Conservation (phyloP, 2,329 filamentous ascomycete genomes). For the Calonectria pseudoturangicola region DNA sequence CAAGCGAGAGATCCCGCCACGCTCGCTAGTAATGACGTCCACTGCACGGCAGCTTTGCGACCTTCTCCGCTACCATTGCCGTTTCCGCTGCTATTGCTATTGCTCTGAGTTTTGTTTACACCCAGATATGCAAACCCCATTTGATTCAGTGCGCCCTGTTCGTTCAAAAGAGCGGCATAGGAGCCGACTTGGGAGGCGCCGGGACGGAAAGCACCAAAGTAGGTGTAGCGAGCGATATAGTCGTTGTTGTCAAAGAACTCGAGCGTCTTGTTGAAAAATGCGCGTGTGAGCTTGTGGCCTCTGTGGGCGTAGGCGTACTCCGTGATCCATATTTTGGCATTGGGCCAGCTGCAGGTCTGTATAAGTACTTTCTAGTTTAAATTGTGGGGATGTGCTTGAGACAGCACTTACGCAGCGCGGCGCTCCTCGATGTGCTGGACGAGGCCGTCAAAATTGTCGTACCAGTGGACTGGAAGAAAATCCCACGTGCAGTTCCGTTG, state of each 20-base stretch:
- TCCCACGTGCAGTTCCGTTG: conserved; percentile 76
- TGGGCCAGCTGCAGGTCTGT: conserved; percentile 70
- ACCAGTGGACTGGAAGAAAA: conserved; percentile 80
- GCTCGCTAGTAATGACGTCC: conserved; percentile 29
- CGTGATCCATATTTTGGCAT: conserved; percentile 83
- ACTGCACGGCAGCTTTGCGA: conserved; percentile 6
- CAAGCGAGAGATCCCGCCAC: conserved; percentile 16
- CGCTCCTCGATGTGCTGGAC: conserved; percentile 78
- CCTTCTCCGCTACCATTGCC: conserved; percentile 60
- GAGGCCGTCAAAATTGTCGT: conserved; percentile 81
- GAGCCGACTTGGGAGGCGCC: conserved; percentile 83
- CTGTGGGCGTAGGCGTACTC: conserved; percentile 81
- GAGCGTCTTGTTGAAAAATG: conserved; percentile 80
- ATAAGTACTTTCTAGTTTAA: not conserved
- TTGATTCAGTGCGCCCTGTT: conserved; percentile 81
- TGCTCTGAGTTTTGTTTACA: conserved; percentile 60
- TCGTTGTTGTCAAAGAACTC: conserved; percentile 77
- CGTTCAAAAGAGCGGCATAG: conserved; percentile 82
- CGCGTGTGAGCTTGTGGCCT: conserved; percentile 73
- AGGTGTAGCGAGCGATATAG: conserved; percentile 81
- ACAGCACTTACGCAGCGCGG: conserved; percentile 57
- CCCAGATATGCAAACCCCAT: conserved; percentile 88
- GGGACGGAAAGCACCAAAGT: conserved; percentile 85
- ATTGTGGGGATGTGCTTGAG: not conserved
- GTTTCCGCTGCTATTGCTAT: no score